Percentiles rank a stretch among this genome's conserved stretches.
Conservation (phyloP, 257 asterid genomes). For the Pogostemon cablin region DNA sequence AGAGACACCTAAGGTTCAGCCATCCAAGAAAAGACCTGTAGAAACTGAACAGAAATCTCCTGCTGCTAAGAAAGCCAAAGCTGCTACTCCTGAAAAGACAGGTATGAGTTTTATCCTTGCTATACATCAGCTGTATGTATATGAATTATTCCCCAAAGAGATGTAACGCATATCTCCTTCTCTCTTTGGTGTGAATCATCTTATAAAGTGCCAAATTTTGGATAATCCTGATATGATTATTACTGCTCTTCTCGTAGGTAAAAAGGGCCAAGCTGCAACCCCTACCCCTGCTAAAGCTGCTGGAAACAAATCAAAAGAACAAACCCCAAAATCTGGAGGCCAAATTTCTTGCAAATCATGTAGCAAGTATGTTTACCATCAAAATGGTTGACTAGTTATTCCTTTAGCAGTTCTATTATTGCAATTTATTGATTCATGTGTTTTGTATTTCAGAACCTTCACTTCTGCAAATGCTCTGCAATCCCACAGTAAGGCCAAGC, state of each 20-base stretch:
- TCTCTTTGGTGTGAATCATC: no score
- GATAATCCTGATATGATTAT: not conserved
- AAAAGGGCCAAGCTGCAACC: conserved; percentile 35
- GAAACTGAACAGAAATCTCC: conserved; percentile 36
- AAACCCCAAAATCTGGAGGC: conserved; percentile 42
- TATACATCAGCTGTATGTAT: not conserved
- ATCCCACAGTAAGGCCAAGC: conserved; percentile 42
- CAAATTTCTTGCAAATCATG: conserved; percentile 35
- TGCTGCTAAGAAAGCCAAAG: conserved; percentile 56
- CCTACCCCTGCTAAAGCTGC: conserved; percentile 38
- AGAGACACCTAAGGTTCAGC: conserved; percentile 45
- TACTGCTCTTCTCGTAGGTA: conserved; percentile 28
- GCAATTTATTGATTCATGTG: not conserved
- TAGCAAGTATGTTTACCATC: conserved; percentile 29
- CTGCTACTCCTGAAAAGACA: conserved; percentile 48
- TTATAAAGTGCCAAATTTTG: no score
- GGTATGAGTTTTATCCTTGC: conserved; percentile 36
- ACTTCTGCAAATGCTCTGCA: conserved; percentile 23
- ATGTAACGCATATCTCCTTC: no score
- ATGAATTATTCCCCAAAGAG: no score
- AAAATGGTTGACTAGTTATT: not conserved
- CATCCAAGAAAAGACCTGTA: conserved; percentile 58
- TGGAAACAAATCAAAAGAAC: conserved; percentile 39
- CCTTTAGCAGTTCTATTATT: not conserved
- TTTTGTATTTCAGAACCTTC: conserved; percentile 35